Conservation (phyloP, 2,329 filamentous ascomycete species). For the Trichoderma simmonsii region DNA sequence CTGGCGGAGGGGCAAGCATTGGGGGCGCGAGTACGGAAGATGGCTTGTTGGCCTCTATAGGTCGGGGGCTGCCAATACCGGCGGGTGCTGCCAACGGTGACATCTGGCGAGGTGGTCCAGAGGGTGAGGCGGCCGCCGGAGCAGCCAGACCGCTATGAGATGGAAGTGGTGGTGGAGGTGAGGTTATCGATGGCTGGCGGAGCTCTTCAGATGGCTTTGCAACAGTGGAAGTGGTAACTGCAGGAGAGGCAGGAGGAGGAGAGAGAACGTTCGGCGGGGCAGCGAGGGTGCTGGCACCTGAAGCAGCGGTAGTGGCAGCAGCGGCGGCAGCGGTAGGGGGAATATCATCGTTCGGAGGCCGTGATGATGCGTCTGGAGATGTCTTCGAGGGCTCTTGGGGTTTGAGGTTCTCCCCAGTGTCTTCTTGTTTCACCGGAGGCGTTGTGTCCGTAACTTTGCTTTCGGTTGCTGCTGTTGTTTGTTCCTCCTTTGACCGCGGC, state of each 20-base stretch:
- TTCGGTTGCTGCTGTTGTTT: constrained; percentile 8
- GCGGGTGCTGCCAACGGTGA: constrained; percentile 24
- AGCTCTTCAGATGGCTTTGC: not conserved
- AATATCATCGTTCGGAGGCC: not conserved
- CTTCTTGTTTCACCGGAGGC: constrained; percentile 6
- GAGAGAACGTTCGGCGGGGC: not conserved
- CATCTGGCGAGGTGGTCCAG: constrained; percentile 2
- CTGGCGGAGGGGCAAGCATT: constrained; percentile 36
- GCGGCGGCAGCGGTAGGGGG: not conserved
- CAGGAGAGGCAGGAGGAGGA: not conserved
- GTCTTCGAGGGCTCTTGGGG: not conserved
- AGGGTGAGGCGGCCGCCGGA: constrained; percentile 20
- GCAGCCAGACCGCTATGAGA: constrained; percentile 22
- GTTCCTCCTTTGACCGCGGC: not conserved
- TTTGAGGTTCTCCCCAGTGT: not conserved
- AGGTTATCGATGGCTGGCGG: constrained; percentile 19
- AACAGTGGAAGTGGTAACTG: not conserved
- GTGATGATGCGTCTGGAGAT: not conserved
- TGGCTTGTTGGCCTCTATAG: constrained; percentile 27
- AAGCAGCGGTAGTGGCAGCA: not conserved
- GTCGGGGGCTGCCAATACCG: constrained; percentile 23
- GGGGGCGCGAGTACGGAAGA: constrained; percentile 38
- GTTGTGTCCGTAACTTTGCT: constrained; percentile 20
- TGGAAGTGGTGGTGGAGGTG: constrained; percentile 23
- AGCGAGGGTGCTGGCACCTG: not conserved